Conservation (phyloP, 108 stramenopile genomes). For the Pinguiococcus pyrenoidosus region DNA sequence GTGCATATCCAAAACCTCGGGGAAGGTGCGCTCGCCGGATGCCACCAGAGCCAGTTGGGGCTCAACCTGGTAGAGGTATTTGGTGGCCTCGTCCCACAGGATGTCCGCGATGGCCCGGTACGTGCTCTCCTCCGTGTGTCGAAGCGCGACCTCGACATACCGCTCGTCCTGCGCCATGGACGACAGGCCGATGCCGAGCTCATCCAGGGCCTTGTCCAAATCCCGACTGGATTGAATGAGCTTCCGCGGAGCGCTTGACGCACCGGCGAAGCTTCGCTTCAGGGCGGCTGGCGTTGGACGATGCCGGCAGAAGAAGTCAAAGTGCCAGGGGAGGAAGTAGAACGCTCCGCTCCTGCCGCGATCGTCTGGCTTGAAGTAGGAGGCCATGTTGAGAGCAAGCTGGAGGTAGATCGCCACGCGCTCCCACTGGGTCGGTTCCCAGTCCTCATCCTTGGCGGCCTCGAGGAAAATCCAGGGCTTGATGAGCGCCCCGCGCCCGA, state of each 20-base stretch:
- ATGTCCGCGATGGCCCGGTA: background rate
- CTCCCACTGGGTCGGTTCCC: constrained; percentile 16
- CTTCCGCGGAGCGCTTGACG: no score
- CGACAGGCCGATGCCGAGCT: background rate
- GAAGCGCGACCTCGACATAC: no score
- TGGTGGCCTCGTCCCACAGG: no score
- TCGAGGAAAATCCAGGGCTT: constrained; percentile 41
- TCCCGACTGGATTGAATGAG: no score
- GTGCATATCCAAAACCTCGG: no score
- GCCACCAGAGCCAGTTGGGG: no score
- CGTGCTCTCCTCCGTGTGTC: background rate
- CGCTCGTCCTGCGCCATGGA: background rate
- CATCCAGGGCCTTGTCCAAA: no score
- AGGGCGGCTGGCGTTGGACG: background rate
- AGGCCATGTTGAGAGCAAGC: constrained; percentile 31
- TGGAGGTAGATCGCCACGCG: constrained; percentile 20
- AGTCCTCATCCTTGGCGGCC: constrained; percentile 1
- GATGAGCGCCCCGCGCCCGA: constrained; percentile 35
- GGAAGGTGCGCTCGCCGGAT: no score
- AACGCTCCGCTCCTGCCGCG: constrained; percentile 31
- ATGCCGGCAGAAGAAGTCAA: constrained; percentile 29
- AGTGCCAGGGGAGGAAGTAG: constrained; percentile 44
- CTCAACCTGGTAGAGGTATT: no score
- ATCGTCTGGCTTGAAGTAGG: constrained; percentile 37
- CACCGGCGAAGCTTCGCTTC: background rate